Conservation (phyloP, 2,329 filamentous ascomycete species). For the Cytospora mali region DNA sequence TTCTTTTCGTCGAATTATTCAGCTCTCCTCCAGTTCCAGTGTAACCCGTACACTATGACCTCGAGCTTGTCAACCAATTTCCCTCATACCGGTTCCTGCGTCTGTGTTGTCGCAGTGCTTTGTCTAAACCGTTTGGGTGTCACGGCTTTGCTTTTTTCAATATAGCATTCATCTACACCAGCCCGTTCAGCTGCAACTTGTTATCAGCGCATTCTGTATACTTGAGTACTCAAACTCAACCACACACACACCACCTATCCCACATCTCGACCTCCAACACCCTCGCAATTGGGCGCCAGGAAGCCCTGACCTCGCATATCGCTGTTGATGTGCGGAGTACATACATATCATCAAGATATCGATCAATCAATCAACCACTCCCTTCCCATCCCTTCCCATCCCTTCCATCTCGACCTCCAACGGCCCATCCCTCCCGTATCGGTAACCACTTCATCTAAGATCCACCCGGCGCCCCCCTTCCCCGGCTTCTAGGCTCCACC, state of each 20-base stretch:
- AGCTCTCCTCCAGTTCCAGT: no score
- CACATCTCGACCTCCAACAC: background rate
- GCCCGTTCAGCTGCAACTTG: constrained; percentile 15
- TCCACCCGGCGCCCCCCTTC: constrained; percentile 16
- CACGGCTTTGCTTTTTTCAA: background rate
- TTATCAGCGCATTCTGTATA: background rate
- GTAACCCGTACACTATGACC: no score
- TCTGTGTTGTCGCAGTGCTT: constrained; percentile 10
- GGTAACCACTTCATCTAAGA: constrained; percentile 6
- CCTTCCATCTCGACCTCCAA: background rate
- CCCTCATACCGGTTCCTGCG: background rate
- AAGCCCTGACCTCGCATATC: background rate
- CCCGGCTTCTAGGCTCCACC: constrained; percentile 17
- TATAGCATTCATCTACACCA: background rate
- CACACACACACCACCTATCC: background rate
- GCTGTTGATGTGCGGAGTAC: background rate
- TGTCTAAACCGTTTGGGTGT: background rate
- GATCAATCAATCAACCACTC: background rate
- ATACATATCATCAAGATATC: constrained; percentile 12
- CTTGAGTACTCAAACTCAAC: no score
- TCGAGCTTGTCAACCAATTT: background rate
- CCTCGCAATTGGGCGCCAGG: constrained; percentile 5
- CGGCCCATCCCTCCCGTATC: constrained; percentile 1
- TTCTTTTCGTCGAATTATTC: background rate
- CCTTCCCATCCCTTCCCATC: constrained; percentile 3